Evolutionary conservation across 2,329 filamentous ascomycete genomes (phyloP).

Genomic region (Fusarium avenaceum): DNA sequence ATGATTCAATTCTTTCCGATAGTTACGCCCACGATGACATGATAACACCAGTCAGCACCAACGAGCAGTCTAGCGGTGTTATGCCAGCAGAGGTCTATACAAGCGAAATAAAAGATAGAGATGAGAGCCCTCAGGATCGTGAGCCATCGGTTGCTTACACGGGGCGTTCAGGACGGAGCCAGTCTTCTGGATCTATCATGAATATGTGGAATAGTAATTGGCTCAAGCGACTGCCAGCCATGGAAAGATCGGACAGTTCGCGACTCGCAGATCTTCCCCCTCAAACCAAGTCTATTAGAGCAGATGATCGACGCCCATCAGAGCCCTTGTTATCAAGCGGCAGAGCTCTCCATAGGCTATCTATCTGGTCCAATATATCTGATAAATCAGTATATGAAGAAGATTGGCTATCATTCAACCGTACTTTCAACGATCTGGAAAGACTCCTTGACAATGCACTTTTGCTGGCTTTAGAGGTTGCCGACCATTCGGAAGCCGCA

Average conservation of each 20-base stretch:
- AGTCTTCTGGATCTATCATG: slow-evolving; percentile 49
- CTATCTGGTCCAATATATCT: slow-evolving; percentile 35
- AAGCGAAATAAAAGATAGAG: neutral
- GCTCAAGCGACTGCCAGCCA: slow-evolving; percentile 52
- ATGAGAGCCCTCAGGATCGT: slow-evolving; percentile 3
- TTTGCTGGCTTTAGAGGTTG: slow-evolving; percentile 58
- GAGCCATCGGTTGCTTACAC: slow-evolving; percentile 10
- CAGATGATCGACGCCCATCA: slow-evolving; percentile 41
- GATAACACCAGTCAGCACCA: neutral
- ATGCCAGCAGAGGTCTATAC: neutral
- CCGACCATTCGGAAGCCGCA: slow-evolving; percentile 50
- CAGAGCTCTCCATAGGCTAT: slow-evolving; percentile 35
- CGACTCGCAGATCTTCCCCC: slow-evolving; percentile 49
- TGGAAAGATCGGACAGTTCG: slow-evolving; percentile 45
- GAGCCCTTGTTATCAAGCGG: slow-evolving; percentile 40
- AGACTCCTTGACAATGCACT: slow-evolving; percentile 62
- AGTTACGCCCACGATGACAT: neutral
- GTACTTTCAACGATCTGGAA: slow-evolving; percentile 60
- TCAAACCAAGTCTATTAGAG: slow-evolving; percentile 23
- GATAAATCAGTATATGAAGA: slow-evolving; percentile 43
- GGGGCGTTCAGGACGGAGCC: slow-evolving; percentile 38
- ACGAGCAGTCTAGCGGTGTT: neutral
- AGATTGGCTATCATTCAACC: slow-evolving; percentile 52
- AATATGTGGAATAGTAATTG: slow-evolving; percentile 53
- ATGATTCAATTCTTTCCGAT: neutral